Percentiles rank a stretch among this genome's conserved stretches.
Conservation (phyloP, 1,284 basidiomycete genomes). For the Puccinia coronata region DNA sequence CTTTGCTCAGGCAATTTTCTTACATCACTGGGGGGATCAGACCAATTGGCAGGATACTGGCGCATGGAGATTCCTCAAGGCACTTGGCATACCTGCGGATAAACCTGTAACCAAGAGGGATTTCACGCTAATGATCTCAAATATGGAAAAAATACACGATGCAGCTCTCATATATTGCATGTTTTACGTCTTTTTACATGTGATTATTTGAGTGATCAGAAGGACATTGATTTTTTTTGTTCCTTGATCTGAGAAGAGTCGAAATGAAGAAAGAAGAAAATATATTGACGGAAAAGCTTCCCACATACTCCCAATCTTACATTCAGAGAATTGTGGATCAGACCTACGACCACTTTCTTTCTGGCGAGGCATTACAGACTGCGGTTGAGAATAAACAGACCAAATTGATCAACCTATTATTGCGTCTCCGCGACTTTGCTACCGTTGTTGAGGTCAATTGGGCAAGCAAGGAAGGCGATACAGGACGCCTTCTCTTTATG, state of each 20-base stretch:
- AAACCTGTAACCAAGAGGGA: neutral
- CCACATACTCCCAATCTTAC: too few species aligned
- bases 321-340: too few species aligned
- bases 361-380: neutral
- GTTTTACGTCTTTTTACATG: neutral
- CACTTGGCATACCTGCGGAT: neutral
- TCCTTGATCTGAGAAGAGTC: too few species aligned
- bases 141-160: neutral
- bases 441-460: conserved; percentile 19
- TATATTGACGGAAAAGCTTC: too few species aligned
- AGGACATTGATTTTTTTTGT: neutral
- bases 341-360: too few species aligned
- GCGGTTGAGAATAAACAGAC: neutral
- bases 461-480: conserved; percentile 9
- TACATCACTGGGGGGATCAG: neutral
- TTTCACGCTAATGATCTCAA: neutral
- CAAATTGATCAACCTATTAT: neutral
- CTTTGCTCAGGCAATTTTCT: neutral
- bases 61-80: neutral
- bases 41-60: neutral
- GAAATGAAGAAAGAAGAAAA: too few species aligned
- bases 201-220: neutral
- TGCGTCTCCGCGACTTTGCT: neutral
- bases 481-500: neutral
- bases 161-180: neutral